These are phyloP conservation scores for Podospora sp. DNA, from an alignment of 495 filamentous ascomycete species.

Conservation along the genomic window DNA sequence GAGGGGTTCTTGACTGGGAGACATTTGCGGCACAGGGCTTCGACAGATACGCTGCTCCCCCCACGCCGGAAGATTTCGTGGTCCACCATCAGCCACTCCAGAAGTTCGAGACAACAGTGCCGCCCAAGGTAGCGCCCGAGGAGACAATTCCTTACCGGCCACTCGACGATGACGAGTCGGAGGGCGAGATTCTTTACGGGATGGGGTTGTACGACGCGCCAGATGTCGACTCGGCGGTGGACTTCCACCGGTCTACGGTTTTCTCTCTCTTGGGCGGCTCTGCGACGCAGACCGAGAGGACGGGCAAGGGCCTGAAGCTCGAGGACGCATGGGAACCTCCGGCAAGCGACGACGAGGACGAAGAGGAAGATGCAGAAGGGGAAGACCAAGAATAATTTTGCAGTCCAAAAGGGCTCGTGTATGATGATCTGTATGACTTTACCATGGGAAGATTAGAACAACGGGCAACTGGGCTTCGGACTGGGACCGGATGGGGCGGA, in stretches of 20 bases:
- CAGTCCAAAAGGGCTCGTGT: slow-evolving; percentile 10
- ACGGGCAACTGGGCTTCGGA: slow-evolving; percentile 6
- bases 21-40: slow-evolving; percentile 39
- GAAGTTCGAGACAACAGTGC: background rate
- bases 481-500: background rate
- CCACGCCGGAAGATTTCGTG: slow-evolving; percentile 61
- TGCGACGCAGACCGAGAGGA: slow-evolving; percentile 29
- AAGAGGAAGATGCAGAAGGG: slow-evolving; percentile 49
- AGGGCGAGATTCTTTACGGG: slow-evolving; percentile 73
- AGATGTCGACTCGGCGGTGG: slow-evolving; percentile 44
- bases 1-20: slow-evolving; percentile 42
- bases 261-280: slow-evolving; percentile 50
- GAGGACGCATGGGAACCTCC: slow-evolving; percentile 84
- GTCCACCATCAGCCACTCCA: background rate
- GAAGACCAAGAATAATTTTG: slow-evolving; percentile 32
- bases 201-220: slow-evolving; percentile 82
- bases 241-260: slow-evolving; percentile 52
- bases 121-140: slow-evolving; percentile 41
- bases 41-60: slow-evolving; percentile 51
- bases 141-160: slow-evolving; percentile 49
- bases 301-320: slow-evolving; percentile 76
- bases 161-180: slow-evolving; percentile 42
- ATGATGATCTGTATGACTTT: slow-evolving; percentile 13
- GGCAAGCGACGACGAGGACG: slow-evolving; percentile 59
- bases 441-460: slow-evolving; percentile 12